Base-by-base conservation (phyloP, 345 rosid species). In the Abelmoschus esculentus region DNA sequence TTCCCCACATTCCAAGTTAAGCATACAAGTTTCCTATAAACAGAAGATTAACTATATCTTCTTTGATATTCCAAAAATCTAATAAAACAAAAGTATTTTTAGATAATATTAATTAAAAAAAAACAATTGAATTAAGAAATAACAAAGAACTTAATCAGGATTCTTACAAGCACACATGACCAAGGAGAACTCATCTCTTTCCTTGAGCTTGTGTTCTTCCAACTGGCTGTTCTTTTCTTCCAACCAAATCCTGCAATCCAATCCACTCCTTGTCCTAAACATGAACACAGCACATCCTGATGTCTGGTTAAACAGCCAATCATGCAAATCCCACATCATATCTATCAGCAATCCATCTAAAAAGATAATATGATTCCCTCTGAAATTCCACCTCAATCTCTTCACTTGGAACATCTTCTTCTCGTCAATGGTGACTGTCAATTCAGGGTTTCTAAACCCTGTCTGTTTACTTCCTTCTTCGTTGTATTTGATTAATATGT, bases 321-420 rank as follows among this genome's bases (percentile, higher is more conserved):
- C 90, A 70, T 91, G 96, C 19, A 89, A 75, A 82, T 93, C 97
- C 98, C 97, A 93, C 97, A 93, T 91, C 90, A 91, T 76, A 42
- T 93, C 98, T 10, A 93, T 89, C 80, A 89, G 17, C 71, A 87
- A 73, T 4, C 96, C 96, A 22, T 91, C 99, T 76, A 95, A 75
- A 36, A 85, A 91, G 17, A 95, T 85, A 0, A 87, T 84, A 66
- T 88, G 96, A 60, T 91, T 95, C 75, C 99, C 99, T 70, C 99
- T 83, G 31, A 95, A 95, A 72, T 95, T 95, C 96, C 95, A 95
- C 29, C 77, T 84, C 66, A 95, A 78, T 69, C 85, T 81, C 83
- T 82, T 87, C 70, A 88, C 93, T 57, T 84, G 77, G 50, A 91
- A 84, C 19, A 85, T 74, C 76, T 15, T 82, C 85, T 80, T 88